These are phyloP conservation scores for Podila epigama DNA, from an alignment of 192 early-diverging fungal genomes.

Conservation along the genomic window DNA sequence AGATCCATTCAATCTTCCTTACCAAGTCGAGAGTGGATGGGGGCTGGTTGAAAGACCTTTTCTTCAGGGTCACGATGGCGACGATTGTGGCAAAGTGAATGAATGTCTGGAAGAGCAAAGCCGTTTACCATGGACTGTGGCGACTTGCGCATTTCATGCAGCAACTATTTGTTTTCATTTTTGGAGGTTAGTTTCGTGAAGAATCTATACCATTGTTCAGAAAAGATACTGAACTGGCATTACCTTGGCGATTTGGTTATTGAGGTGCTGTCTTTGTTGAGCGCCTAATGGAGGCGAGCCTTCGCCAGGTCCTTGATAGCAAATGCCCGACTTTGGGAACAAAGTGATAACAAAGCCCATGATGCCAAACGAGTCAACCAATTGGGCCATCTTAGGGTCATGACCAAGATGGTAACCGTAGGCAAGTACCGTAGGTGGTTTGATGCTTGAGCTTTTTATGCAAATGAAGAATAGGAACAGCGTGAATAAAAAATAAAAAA, in stretches of 20 bases:
- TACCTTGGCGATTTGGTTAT: conserved; percentile 14
- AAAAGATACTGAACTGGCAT: neutral
- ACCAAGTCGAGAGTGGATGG: neutral
- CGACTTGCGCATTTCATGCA: conserved; percentile 1
- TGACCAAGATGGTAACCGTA: conserved; percentile 4
- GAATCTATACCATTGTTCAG: no score
- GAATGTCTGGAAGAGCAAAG: neutral
- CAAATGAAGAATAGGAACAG: no score
- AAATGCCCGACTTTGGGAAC: conserved; percentile 4
- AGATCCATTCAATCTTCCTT: neutral
- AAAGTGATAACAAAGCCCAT: conserved; percentile 17
- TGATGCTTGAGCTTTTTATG: neutral
- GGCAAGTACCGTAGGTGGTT: conserved; percentile 4
- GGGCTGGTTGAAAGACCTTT: neutral
- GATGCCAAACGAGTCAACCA: conserved; percentile 14
- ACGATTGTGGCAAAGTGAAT: neutral
- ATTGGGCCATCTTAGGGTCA: neutral
- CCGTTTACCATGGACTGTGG: neutral
- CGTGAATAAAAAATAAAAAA: conserved; percentile 6
- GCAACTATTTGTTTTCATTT: no score
- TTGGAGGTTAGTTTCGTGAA: no score
- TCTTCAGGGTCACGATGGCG: neutral
- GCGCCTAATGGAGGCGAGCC: neutral
- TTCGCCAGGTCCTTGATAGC: conserved; percentile 10
- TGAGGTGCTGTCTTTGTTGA: neutral